Conservation (phyloP, 805 yeast species). For the Kodamaea lidongshanica region DNA sequence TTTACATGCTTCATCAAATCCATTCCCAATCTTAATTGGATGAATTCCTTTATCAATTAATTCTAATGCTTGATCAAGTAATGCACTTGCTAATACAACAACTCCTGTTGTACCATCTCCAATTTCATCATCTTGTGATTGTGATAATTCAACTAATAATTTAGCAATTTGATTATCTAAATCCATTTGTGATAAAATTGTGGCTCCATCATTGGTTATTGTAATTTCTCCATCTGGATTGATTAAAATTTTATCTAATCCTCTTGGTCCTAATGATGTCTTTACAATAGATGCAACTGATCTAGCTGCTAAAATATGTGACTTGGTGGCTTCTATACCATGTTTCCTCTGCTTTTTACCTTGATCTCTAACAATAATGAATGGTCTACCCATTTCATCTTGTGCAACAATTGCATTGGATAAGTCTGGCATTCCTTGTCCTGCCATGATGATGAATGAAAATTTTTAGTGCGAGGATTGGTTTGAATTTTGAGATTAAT, state of each 20-base stretch:
- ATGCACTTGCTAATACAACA: constrained; percentile 90
- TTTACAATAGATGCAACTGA: constrained; percentile 89
- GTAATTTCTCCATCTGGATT: constrained; percentile 97
- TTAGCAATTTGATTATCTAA: constrained; percentile 94
- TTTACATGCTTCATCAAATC: constrained; percentile 94
- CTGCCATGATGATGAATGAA: constrained; percentile 11
- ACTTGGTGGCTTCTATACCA: constrained; percentile 48
- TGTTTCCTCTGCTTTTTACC: constrained; percentile 65
- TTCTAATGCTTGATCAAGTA: constrained; percentile 89
- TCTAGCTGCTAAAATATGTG: constrained; percentile 91
- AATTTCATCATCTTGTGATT: constrained; percentile 95
- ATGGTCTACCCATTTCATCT: constrained; percentile 98
- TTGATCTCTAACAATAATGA: constrained; percentile 89
- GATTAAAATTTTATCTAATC: constrained; percentile 92
- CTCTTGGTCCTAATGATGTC: constrained; percentile 95
- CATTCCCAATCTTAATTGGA: constrained; percentile 94
- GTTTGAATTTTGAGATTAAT: no score
- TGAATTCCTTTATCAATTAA: constrained; percentile 95
- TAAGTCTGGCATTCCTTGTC: constrained; percentile 67
- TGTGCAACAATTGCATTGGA: constrained; percentile 98
- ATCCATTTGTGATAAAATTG: constrained; percentile 93
- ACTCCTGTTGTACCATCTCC: constrained; percentile 99
- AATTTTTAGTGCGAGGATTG: no score
- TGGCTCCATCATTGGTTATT: constrained; percentile 97
- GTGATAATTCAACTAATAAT: constrained; percentile 85